phyloP scores from a whole-genome alignment of 305 asterid genomes.

The Solanum hybrid region DNA sequence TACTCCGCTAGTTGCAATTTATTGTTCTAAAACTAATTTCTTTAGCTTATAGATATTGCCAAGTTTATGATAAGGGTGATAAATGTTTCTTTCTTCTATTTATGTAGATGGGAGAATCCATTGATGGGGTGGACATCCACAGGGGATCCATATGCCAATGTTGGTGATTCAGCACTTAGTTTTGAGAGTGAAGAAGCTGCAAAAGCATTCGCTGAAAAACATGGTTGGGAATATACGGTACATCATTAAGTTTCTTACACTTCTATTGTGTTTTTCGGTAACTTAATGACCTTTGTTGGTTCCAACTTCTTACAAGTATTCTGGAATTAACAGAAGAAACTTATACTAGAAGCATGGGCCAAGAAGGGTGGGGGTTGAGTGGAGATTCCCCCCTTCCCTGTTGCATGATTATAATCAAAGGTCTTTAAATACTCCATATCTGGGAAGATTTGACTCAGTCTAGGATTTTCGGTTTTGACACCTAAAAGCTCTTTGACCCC shows the following conservation, averaged over 20 bases:
- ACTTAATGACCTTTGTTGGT: not conserved
- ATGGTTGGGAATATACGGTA: conserved; percentile 94
- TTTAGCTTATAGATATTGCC: not conserved
- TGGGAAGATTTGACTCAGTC: not conserved
- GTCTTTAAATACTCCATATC: not conserved
- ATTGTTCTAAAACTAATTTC: not conserved
- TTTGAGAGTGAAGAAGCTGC: conserved; percentile 95
- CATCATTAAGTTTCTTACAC: conserved; percentile 3
- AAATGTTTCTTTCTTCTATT: not conserved
- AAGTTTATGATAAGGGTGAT: not conserved
- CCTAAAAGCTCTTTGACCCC: not conserved
- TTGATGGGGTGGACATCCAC: conserved; percentile 99
- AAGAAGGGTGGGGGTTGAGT: not conserved
- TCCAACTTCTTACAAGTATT: not conserved
- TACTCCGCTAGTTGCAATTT: not conserved
- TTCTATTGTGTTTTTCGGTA: not conserved
- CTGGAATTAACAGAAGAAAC: not conserved
- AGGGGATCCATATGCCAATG: conserved; percentile 95
- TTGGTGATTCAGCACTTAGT: conserved; percentile 80
- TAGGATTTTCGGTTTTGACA: not conserved
- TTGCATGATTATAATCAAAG: not conserved
- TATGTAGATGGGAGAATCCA: conserved; percentile 95
- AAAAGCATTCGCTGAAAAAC: conserved; percentile 63
- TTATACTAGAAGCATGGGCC: not conserved
- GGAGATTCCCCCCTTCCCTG: not conserved